Conservation (phyloP, 352 stramenopile genomes). For the Phytophthora pseudosyringae region DNA sequence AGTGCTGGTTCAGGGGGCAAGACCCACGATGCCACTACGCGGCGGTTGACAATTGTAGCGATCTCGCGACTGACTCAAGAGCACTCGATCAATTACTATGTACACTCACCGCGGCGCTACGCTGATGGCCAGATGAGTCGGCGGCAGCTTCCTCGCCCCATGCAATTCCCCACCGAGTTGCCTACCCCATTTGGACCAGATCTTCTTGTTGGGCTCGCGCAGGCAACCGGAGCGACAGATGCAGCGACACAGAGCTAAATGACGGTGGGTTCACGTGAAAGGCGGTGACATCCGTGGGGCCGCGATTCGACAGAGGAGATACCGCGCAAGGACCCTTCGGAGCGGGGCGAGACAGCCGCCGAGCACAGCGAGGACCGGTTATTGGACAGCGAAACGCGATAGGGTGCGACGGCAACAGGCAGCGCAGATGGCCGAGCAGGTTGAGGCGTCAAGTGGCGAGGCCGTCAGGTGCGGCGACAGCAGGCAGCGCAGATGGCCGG, state of each 20-base stretch:
- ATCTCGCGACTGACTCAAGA: constrained; percentile 27
- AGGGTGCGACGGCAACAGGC: too few relatives aligned
- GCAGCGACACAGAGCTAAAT: neutral
- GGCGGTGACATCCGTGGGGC: constrained; percentile 6
- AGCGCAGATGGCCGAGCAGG: too few relatives aligned
- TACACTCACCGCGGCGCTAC: constrained; percentile 4
- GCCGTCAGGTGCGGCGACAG: neutral
- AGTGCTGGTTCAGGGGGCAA: neutral
- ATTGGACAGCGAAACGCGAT: neutral
- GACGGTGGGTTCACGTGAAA: neutral
- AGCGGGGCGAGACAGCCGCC: constrained; percentile 1
- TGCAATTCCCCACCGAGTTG: constrained; percentile 16
- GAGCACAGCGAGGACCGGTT: neutral
- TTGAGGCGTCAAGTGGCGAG: too few relatives aligned
- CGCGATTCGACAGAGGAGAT: constrained; percentile 15
- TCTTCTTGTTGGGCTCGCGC: neutral
- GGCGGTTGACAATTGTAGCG: constrained; percentile 29
- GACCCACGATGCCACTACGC: neutral
- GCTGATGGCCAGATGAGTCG: constrained; percentile 17
- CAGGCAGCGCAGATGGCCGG: too few relatives aligned
- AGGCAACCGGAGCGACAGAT: neutral
- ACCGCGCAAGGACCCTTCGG: constrained; percentile 10
- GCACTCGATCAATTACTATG: constrained; percentile 7
- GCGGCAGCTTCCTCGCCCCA: neutral
- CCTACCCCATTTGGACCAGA: constrained; percentile 11